Conservation (phyloP, 306 rosid species). For the Vigna mungo region DNA sequence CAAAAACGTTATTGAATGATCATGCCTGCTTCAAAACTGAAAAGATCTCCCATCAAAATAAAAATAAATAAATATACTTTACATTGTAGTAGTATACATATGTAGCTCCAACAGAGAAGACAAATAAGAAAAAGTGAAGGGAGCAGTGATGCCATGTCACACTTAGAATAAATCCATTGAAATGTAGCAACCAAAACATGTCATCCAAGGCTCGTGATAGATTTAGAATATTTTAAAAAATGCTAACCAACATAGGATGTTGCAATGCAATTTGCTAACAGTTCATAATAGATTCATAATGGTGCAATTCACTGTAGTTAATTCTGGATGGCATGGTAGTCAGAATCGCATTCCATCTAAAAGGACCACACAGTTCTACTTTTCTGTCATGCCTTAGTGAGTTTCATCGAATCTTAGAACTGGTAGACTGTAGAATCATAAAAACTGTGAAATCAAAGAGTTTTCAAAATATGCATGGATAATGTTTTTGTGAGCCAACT, state of each 20-base stretch:
- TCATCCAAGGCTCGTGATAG: conserved; percentile 15
- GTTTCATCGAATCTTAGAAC: no score
- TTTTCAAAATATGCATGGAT: no score
- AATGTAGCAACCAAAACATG: conserved; percentile 19
- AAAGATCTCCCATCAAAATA: conserved; percentile 22
- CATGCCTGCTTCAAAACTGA: conserved; percentile 20
- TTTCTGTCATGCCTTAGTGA: no score
- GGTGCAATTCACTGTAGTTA: not conserved
- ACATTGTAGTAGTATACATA: not conserved
- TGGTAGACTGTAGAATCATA: no score
- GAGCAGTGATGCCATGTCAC: not conserved
- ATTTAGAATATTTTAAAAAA: conserved; percentile 3
- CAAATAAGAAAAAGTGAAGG: not conserved
- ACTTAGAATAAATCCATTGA: conserved; percentile 12
- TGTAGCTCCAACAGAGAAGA: not conserved
- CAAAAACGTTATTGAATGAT: not conserved
- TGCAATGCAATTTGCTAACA: not conserved
- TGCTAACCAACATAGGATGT: not conserved
- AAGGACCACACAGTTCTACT: no score
- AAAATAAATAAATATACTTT: not conserved
- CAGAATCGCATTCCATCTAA: no score
- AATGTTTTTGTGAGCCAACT: no score
- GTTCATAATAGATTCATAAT: not conserved
- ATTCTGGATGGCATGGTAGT: no score
- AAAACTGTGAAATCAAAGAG: no score